Evolutionary conservation across 805 yeast species (phyloP), one percentile per base, ranked within the genome.

Genomic region (Saturnispora halmiae): DNA sequence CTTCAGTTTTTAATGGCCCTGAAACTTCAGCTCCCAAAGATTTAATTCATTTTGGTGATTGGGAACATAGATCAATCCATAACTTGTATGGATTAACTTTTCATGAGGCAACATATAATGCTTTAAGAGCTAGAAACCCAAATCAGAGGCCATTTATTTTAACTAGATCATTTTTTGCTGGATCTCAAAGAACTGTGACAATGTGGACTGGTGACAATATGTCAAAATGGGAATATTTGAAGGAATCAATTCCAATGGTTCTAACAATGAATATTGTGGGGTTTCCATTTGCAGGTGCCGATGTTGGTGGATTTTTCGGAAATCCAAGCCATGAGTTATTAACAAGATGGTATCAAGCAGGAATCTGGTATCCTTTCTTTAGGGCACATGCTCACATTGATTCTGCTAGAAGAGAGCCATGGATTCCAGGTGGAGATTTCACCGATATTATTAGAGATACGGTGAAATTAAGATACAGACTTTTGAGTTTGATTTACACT

Each of bases 131-230:
- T 15, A 70, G 94, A 42, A 54, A 62, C 16, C 56, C 69, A 1
- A 52, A 61, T 32, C 69, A 75, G 42, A 72, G 98, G 44, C 98
- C 98, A 7, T 92, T 92, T 52, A 63, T 90, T 11, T 67, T 92
- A 34, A 86, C 98, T 0, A 69, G 98, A 46, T 70, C 96, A 0
- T 90, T 74, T 58, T 92, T 70, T 56, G 73, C 96, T 0, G 98
- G 98, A 0, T 84, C 96, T 2, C 97, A 92, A 61, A 70, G 88
- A 51, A 69, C 92, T 0, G 79, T 92, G 0, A 95, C 97, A 0
- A 80, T 83, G 75, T 92, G 98, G 99, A 86, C 96, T 0, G 99
- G 99, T 34, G 99, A 92, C 59, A 92, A 90, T 59, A 80, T 76
- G 72, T 85, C 96, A 3, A 79, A 72, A 49, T 92, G 98, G 98